These are phyloP conservation scores for Candida neerlandica DNA, from an alignment of 1,139 yeast genomes.

Conservation along the genomic window DNA sequence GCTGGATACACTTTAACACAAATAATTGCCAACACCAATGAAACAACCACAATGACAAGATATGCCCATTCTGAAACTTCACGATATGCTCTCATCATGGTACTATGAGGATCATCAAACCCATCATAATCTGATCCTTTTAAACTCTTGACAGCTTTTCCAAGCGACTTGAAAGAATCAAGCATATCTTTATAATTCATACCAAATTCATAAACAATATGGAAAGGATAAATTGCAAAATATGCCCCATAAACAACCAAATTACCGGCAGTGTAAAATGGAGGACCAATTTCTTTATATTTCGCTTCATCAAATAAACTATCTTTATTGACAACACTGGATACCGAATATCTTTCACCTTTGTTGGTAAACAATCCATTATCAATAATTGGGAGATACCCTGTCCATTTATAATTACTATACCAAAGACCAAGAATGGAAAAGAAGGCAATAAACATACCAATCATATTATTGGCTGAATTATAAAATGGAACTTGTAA, in stretches of 20 bases:
- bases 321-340: conserved; percentile 37
- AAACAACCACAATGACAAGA: conserved; percentile 43
- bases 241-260: conserved; percentile 55
- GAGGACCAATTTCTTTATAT: conserved; percentile 52
- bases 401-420: conserved; percentile 53
- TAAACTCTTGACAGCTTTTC: conserved; percentile 28
- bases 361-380: conserved; percentile 47
- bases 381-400: conserved; percentile 56
- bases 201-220: conserved; percentile 44
- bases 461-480: conserved; percentile 41
- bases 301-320: conserved; percentile 38
- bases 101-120: conserved; percentile 53
- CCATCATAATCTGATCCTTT: conserved; percentile 29
- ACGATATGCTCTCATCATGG: conserved; percentile 53
- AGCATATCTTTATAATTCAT: conserved; percentile 31
- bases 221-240: conserved; percentile 57
- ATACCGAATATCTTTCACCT: conserved; percentile 46
- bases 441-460: conserved; percentile 45
- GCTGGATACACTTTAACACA: conserved; percentile 51
- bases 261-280: conserved; percentile 61
- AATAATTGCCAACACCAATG: conserved; percentile 52
- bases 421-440: conserved; percentile 49
- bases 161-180: conserved; percentile 14
- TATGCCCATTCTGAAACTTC: conserved; percentile 70
- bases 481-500: conserved; percentile 51